Evolutionary conservation across 176 grass and related monocot species (phyloP), one percentile per base, ranked within the genome.

Genomic region (Oropetium thomaeum): DNA sequence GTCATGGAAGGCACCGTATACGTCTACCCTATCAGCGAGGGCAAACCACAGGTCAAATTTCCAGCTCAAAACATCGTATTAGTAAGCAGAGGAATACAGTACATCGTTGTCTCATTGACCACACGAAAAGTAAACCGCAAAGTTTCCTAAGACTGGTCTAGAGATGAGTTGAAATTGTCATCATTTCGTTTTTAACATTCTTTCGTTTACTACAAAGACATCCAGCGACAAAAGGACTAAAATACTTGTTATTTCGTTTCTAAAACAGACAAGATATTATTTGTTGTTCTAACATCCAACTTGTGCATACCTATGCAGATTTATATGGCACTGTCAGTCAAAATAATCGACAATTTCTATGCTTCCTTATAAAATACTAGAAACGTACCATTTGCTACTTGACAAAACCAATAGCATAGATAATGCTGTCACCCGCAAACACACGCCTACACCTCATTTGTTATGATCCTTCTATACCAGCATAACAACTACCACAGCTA

Each of bases 401-500:
- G n/a, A n/a, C n/a, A n/a, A n/a, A n/a, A n/a, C n/a, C n/a, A n/a
- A n/a, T n/a, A n/a, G 16, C 20, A 75, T 19, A 16, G 52, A 61
- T 58, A 40, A 34, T 25, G 5, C 30, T 7, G 28, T 71, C 1
- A 59, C 61, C 54, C 28, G 63, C 32, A 53, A 25, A 67, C 44
- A 41, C 73, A 78, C 20, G 25, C 32, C 32, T 73, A 34, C 25
- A n/a, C 29, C n/a, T 45, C 45, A 81, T 37, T 43, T 51, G 16
- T 37, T 22, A 68, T 35, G 5, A 23, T 53, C 40, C 13, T 77
- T 77, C 77, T 12, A 58, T 62, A 71, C 82, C 70, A 79, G 47
- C 47, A 57, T 39, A 80, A 30, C 55, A 23, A 33, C 37, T 11
- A 74, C 30, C 5, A 32, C 39, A 42, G 19, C 35, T 48, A 62